These are phyloP conservation scores for Phaffomyces opuntiae DNA, from an alignment of 805 yeast genomes.

Conservation along the genomic window DNA sequence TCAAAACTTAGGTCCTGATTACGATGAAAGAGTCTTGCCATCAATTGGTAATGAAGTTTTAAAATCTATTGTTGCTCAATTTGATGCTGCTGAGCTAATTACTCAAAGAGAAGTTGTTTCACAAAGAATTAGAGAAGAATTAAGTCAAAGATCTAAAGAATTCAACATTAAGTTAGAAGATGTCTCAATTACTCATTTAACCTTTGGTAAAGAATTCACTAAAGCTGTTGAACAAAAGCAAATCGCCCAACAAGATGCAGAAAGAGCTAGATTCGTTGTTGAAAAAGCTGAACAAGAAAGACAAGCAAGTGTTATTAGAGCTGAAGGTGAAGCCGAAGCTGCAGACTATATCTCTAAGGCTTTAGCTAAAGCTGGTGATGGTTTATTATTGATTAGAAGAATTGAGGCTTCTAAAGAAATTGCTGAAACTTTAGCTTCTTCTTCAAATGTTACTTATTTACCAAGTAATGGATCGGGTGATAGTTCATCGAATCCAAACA, in stretches of 20 bases:
- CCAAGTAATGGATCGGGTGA: constrained; percentile 48
- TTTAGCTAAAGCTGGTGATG: constrained; percentile 90
- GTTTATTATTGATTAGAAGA: constrained; percentile 86
- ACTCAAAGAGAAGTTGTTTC: constrained; percentile 96
- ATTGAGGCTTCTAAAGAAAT: constrained; percentile 95
- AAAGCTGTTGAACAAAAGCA: constrained; percentile 98
- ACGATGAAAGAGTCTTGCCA: constrained; percentile 90
- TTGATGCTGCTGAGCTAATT: constrained; percentile 93
- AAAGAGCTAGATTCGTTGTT: constrained; percentile 87
- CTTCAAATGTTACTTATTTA: constrained; percentile 83
- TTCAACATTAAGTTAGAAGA: constrained; percentile 91
- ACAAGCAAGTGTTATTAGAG: constrained; percentile 89
- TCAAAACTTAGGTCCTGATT: constrained; percentile 87
- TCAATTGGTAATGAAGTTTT: constrained; percentile 89
- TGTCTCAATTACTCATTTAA: constrained; percentile 95
- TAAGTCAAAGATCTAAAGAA: constrained; percentile 75
- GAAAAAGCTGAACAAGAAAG: constrained; percentile 97
- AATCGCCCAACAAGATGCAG: constrained; percentile 99
- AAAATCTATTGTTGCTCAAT: constrained; percentile 86
- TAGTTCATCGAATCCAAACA: constrained; percentile 33
- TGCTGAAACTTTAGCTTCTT: constrained; percentile 76
- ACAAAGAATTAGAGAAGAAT: constrained; percentile 79
- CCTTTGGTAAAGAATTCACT: constrained; percentile 94
- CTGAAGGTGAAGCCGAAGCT: constrained; percentile 99
- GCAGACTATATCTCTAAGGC: constrained; percentile 95